phyloP scores from a whole-genome alignment of 1,139 yeast species.

The Blastobotrys elegans region DNA sequence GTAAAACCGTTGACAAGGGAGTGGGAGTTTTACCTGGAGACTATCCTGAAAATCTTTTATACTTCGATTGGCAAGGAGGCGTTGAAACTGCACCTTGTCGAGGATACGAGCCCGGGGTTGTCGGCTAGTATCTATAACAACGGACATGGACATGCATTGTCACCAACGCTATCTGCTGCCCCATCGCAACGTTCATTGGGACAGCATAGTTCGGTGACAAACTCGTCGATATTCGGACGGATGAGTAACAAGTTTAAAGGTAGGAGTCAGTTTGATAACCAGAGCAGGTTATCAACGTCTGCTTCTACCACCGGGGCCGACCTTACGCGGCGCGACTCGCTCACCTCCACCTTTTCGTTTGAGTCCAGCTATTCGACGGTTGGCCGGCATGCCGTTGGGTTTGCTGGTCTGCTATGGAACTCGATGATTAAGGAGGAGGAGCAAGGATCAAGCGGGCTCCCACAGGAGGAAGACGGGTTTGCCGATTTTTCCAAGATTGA shows the following conservation, averaged over 20 bases:
- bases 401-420: constrained; percentile 34
- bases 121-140: constrained; percentile 14
- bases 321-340: constrained; percentile 26
- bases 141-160: not conserved
- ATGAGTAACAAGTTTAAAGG: constrained; percentile 22
- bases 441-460: constrained; percentile 3
- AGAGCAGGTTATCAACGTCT: constrained; percentile 20
- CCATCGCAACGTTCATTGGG: constrained; percentile 18
- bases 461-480: constrained; percentile 22
- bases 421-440: constrained; percentile 32
- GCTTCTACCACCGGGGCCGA: constrained; percentile 13
- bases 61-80: constrained; percentile 29
- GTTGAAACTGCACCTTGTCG: constrained; percentile 26
- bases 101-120: constrained; percentile 13
- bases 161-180: constrained; percentile 12
- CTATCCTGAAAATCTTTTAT: constrained; percentile 26
- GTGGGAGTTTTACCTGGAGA: constrained; percentile 29
- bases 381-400: constrained; percentile 33
- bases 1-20: constrained; percentile 23
- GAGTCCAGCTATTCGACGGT: constrained; percentile 26
- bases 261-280: constrained; percentile 21
- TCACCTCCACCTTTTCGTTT: constrained; percentile 29
- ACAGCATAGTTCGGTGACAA: not conserved
- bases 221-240: constrained; percentile 25
- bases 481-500: constrained; percentile 30